These are phyloP conservation scores for Amoebophrya sp. DNA, from an alignment of 169 alveolate species.

Conservation along the genomic window DNA sequence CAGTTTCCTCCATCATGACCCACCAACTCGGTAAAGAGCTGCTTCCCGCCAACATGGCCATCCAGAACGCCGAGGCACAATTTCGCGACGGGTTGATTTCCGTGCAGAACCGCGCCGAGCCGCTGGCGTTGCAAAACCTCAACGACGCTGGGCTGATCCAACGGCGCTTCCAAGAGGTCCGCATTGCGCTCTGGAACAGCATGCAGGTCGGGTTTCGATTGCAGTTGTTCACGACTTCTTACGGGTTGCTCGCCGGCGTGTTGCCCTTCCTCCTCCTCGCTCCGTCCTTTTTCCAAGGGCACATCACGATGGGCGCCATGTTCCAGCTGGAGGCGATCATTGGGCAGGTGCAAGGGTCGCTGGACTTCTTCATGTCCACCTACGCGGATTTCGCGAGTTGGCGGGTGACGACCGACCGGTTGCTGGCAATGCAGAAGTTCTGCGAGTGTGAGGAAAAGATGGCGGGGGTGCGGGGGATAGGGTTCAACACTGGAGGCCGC, in stretches of 20 bases:
- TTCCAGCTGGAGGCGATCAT: conserved; percentile 2
- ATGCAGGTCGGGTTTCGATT: background rate
- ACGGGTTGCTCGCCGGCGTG: background rate
- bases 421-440: background rate
- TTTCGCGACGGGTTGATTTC: background rate
- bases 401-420: conserved; percentile 12
- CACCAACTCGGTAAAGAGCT: background rate
- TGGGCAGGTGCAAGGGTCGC: conserved; percentile 15
- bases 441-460: background rate
- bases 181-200: background rate
- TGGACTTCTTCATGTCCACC: background rate
- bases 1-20: background rate
- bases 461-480: too few relatives aligned
- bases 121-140: background rate
- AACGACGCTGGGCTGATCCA: background rate
- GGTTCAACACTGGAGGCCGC: too few relatives aligned
- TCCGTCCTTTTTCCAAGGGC: background rate
- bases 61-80: background rate
- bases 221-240: background rate
- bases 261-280: background rate
- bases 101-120: background rate
- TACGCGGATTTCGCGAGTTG: conserved; percentile 23
- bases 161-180: background rate
- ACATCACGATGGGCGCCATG: background rate
- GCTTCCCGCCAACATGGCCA: background rate